phyloP scores from a whole-genome alignment of 2,329 filamentous ascomycete species.

The Akanthomyces uredinophilus region DNA sequence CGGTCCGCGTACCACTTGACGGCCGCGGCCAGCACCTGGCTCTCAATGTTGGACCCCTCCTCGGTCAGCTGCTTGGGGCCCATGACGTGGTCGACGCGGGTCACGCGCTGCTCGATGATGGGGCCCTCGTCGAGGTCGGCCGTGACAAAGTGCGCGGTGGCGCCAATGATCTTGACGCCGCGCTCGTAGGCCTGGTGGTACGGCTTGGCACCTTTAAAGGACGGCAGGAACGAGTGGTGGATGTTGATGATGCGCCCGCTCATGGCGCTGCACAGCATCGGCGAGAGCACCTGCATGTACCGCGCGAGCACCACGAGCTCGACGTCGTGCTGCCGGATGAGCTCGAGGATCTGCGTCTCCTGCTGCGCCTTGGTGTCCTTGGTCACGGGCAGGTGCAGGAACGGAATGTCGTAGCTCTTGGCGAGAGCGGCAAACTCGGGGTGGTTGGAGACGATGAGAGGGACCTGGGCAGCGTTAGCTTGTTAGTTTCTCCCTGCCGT shows the following conservation, averaged over 20 bases:
- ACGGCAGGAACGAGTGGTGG: slow-evolving; percentile 80
- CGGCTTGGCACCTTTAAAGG: slow-evolving; percentile 82
- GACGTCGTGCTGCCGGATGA: slow-evolving; percentile 63
- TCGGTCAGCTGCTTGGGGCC: slow-evolving; percentile 70
- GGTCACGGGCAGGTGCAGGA: slow-evolving; percentile 75
- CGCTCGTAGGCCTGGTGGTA: slow-evolving; percentile 85
- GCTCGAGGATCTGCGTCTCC: slow-evolving; percentile 64
- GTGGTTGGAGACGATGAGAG: slow-evolving; percentile 79
- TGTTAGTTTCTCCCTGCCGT: too few relatives aligned
- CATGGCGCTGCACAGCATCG: slow-evolving; percentile 70
- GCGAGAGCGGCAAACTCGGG: slow-evolving; percentile 66
- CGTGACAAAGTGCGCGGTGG: slow-evolving; percentile 81
- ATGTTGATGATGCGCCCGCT: slow-evolving; percentile 88
- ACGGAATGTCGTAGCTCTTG: slow-evolving; percentile 68
- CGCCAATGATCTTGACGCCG: slow-evolving; percentile 84
- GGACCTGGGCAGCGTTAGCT: slow-evolving; percentile 39
- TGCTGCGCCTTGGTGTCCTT: slow-evolving; percentile 72
- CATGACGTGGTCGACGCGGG: slow-evolving; percentile 71
- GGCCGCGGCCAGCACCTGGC: slow-evolving; percentile 72
- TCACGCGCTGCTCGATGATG: slow-evolving; percentile 81
- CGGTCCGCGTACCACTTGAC: slow-evolving; percentile 81
- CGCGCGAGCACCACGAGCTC: slow-evolving; percentile 77
- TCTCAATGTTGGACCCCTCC: slow-evolving; percentile 79
- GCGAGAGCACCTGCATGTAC: slow-evolving; percentile 84
- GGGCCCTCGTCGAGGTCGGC: slow-evolving; percentile 81